Evolutionary conservation across 169 alveolate species (phyloP), one percentile per base, ranked within the genome.

Genomic region (Cryptosporidium baileyi): DNA sequence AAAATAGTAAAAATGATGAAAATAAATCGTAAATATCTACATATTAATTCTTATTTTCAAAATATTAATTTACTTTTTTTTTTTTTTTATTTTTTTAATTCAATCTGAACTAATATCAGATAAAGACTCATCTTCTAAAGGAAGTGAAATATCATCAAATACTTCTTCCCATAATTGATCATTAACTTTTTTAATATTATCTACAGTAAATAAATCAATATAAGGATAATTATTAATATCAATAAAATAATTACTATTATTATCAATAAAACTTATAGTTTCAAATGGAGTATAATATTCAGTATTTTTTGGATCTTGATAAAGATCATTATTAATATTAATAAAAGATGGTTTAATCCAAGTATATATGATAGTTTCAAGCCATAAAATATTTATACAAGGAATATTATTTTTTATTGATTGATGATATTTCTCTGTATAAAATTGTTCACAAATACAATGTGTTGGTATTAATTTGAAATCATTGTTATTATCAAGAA

Each of bases 151-250:
- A 19, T 74, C 67, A 24, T 74, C 41, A 36, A 74, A 74, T 11
- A 61, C 85, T 22, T 74, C 85, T 2, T 74, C 74, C 85, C 85
- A 74, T 7, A 74, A 45, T 54, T 54, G 59, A 2, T 74, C 67
- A 7, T 34, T 19, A 2, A 54, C 19, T 8, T 54, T 40, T 19
- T 74, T 61, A n/a, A 34, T 22, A 8, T 28, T 34, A 9, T 52
- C 32, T 9, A 28, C 22, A 26, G 32, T 13, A 28, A 32, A 74
- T 13, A 74, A 43, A 22, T 74, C 28, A 28, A 61, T 22, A 19
- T 74, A 59, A 15, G 11, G 49, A 22, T 51, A 74, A 17, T 74
- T 54, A 0, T 34, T 45, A 32, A 34, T 11, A 0, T 34, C 51
- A 32, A 34, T 11, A 11, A 36, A 47, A 13, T 49, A n/a, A 13